Evolutionary conservation across 2,329 filamentous ascomycete genomes (phyloP).

Genomic region (Fusarium annulatum): DNA sequence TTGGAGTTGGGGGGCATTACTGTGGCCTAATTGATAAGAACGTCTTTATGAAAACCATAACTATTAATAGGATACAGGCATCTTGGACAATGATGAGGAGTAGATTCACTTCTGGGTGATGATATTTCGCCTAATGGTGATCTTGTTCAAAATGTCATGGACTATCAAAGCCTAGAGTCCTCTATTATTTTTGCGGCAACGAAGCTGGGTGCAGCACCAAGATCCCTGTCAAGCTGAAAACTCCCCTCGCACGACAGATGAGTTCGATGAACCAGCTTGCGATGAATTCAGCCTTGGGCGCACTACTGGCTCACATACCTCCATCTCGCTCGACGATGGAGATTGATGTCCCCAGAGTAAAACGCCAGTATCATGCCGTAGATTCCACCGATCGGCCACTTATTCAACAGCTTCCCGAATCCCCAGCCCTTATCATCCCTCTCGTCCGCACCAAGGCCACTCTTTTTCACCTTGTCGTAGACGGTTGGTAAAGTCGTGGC

Average conservation of each 20-base stretch:
- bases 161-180: too few species aligned
- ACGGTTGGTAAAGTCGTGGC: constrained; percentile 69
- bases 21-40: too few species aligned
- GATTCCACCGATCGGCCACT: constrained; percentile 36
- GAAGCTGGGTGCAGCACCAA: not conserved
- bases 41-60: too few species aligned
- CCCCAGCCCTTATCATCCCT: not conserved
- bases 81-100: too few species aligned
- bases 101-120: too few species aligned
- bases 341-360: constrained; percentile 30
- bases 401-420: not conserved
- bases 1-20: not conserved
- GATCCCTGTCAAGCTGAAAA: not conserved
- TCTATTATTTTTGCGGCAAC: too few species aligned
- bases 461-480: constrained; percentile 73
- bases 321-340: constrained; percentile 27
- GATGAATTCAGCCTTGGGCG: rapidly evolving
- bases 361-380: constrained; percentile 39
- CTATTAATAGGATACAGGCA: not conserved
- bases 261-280: not conserved
- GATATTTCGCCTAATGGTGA: too few species aligned
- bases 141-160: too few species aligned
- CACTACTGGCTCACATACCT: not conserved
- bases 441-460: constrained; percentile 49
- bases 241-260: too few species aligned